These are phyloP conservation scores for Conticribra guillardii DNA, from an alignment of 108 stramenopile genomes.

Conservation along the genomic window DNA sequence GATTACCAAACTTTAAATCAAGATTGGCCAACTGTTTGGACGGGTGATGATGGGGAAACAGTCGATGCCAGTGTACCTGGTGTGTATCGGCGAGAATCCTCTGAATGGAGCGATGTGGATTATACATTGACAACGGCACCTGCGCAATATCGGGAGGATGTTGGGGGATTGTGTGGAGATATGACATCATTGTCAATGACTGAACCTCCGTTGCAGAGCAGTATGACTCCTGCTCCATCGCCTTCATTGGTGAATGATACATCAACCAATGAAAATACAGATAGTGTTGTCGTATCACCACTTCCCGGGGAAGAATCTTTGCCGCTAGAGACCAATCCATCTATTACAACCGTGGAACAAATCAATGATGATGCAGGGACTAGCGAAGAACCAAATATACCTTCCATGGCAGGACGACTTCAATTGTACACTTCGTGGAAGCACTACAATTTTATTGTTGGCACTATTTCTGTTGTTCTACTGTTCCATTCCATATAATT, in stretches of 20 bases:
- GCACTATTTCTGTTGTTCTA: too few relatives aligned
- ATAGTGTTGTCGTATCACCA: not conserved
- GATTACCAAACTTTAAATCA: not conserved
- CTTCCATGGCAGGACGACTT: too few relatives aligned
- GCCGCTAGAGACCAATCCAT: too few relatives aligned
- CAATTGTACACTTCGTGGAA: too few relatives aligned
- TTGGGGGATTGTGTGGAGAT: conserved; percentile 30
- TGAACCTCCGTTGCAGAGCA: too few relatives aligned
- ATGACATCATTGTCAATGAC: too few relatives aligned
- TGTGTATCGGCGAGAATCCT: conserved; percentile 43
- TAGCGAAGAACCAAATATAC: too few relatives aligned
- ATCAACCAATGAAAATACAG: not conserved
- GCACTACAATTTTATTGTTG: too few relatives aligned
- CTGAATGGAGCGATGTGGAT: conserved; percentile 37
- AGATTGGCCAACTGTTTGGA: conserved; percentile 37
- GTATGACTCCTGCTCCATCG: not conserved
- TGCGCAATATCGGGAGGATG: conserved; percentile 22
- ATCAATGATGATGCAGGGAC: too few relatives aligned
- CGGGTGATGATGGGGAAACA: conserved; percentile 31
- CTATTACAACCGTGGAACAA: too few relatives aligned
- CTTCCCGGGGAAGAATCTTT: too few relatives aligned
- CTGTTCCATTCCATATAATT: too few relatives aligned
- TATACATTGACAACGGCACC: conserved; percentile 37
- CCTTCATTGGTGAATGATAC: not conserved
- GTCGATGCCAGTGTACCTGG: conserved; percentile 29